These are phyloP conservation scores for Acacia crassicarpa DNA, from an alignment of 306 rosid genomes.

Conservation along the genomic window DNA sequence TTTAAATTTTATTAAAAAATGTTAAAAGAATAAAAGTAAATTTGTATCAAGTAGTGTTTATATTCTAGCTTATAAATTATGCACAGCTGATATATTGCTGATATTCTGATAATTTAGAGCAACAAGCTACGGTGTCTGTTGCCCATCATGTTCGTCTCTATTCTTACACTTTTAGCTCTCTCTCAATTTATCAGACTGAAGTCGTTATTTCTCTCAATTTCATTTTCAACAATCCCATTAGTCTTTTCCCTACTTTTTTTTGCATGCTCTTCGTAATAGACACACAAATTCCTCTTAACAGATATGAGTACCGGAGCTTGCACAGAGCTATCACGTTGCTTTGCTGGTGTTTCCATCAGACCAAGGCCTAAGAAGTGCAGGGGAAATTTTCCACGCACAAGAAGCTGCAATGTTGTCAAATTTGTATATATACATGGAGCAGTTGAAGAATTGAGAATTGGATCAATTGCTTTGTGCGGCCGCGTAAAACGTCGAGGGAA, in stretches of 20 bases:
- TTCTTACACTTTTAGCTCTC: neutral
- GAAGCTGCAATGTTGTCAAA: neutral
- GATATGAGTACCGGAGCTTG: slow-evolving; percentile 15
- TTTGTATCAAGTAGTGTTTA: neutral
- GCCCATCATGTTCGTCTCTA: neutral
- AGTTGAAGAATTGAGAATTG: neutral
- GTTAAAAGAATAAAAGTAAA: neutral
- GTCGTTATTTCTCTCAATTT: no score
- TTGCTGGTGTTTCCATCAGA: neutral
- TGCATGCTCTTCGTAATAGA: neutral
- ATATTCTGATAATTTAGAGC: neutral
- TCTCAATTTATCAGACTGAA: neutral
- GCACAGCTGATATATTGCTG: neutral
- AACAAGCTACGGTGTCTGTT: neutral
- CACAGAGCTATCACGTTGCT: slow-evolving; percentile 5
- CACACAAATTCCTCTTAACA: neutral
- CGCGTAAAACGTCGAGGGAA: slow-evolving; percentile 20
- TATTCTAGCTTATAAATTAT: neutral
- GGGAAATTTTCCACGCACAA: neutral
- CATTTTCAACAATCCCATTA: neutral
- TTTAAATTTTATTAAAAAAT: neutral
- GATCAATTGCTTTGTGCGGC: neutral
- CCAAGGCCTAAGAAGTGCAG: neutral
- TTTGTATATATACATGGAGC: slow-evolving; percentile 21
- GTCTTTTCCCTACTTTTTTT: neutral